phyloP scores from a whole-genome alignment of 2,329 filamentous ascomycete species.

The Talaromyces albobiverticillius region DNA sequence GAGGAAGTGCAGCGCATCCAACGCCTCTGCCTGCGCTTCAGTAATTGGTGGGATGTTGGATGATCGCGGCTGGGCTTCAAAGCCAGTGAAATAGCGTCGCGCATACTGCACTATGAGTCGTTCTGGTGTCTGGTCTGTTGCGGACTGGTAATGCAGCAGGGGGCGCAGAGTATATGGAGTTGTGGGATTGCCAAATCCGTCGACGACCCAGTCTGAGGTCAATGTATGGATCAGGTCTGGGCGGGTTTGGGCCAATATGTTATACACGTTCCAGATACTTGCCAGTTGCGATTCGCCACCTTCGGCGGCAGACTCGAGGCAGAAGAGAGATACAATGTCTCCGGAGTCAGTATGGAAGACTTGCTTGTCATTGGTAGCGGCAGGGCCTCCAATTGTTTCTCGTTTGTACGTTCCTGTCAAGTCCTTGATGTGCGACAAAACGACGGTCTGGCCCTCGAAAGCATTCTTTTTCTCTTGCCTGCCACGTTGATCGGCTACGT shows the following conservation, averaged over 20 bases:
- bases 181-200: conserved; percentile 50
- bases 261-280: conserved; percentile 54
- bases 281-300: conserved; percentile 55
- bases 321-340: conserved; percentile 53
- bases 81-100: conserved; percentile 57
- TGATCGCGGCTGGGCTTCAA: conserved; percentile 41
- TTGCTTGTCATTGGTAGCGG: conserved; percentile 42
- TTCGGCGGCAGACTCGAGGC: conserved; percentile 44
- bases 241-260: conserved; percentile 51
- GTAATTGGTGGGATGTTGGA: conserved; percentile 47
- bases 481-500: conserved; percentile 39
- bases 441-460: conserved; percentile 31
- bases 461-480: conserved; percentile 39
- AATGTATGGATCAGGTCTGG: conserved; percentile 55
- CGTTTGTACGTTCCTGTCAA: conserved; percentile 33
- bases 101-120: conserved; percentile 61
- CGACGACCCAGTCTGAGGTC: conserved; percentile 47
- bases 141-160: conserved; percentile 51
- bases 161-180: conserved; percentile 46
- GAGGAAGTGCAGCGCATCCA: conserved; percentile 51
- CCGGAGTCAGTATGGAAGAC: conserved; percentile 58
- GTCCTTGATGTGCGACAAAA: conserved; percentile 63
- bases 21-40: conserved; percentile 52
- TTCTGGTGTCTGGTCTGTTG: conserved; percentile 46
- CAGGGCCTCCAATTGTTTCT: conserved; percentile 40